phyloP scores from a whole-genome alignment of 1,284 basidiomycete genomes.

The Fomitopsis betulina region DNA sequence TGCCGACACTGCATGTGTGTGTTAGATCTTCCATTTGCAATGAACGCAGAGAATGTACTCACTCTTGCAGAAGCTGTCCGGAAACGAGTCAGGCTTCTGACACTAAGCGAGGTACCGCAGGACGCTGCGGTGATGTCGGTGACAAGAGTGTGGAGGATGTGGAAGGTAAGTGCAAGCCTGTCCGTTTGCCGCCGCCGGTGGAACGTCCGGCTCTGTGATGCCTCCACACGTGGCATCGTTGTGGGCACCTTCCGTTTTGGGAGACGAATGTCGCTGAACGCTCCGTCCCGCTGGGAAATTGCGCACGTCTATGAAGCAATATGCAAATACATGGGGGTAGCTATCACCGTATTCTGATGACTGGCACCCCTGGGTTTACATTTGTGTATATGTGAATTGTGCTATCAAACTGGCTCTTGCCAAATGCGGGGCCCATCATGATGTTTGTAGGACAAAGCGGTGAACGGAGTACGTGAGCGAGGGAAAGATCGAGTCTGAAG shows the following conservation, averaged over 20 bases:
- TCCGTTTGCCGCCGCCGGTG: slow-evolving; percentile 4
- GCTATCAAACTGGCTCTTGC: background rate
- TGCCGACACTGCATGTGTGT: slow-evolving; percentile 48
- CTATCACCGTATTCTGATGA: background rate
- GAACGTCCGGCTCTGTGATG: slow-evolving; percentile 8
- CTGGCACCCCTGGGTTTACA: background rate
- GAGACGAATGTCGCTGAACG: background rate
- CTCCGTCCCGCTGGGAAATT: background rate
- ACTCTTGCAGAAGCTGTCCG: slow-evolving; percentile 12
- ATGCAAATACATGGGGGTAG: background rate
- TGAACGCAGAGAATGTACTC: slow-evolving; percentile 12
- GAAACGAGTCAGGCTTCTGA: slow-evolving; percentile 10
- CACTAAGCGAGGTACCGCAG: background rate
- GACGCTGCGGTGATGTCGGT: slow-evolving; percentile 10
- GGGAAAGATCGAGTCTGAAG: background rate
- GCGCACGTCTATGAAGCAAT: background rate
- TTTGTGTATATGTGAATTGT: background rate
- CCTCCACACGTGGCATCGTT: slow-evolving; percentile 16
- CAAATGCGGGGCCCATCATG: background rate
- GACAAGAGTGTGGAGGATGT: slow-evolving; percentile 11
- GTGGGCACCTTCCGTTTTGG: background rate
- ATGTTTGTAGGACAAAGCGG: background rate
- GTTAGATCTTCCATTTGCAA: slow-evolving; percentile 11
- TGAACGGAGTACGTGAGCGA: background rate
- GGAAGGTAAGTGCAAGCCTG: slow-evolving; percentile 9